phyloP scores from a whole-genome alignment of 176 grass and related monocot species.

The Aechmea fasciata region DNA sequence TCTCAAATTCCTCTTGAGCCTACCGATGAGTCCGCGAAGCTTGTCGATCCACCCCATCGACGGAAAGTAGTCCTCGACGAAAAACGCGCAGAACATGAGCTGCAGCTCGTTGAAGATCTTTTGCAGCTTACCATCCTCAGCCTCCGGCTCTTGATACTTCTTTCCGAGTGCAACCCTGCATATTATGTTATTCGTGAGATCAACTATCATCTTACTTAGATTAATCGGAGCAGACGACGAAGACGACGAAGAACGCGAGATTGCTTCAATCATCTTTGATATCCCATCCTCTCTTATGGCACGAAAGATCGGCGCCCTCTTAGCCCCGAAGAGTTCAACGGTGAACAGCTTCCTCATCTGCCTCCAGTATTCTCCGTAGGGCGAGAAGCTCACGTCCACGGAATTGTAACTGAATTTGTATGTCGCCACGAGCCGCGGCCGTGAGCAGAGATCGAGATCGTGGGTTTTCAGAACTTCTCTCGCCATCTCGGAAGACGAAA shows the following conservation, averaged over 20 bases:
- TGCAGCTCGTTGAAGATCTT: background rate
- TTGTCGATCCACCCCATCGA: background rate
- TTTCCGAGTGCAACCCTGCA: background rate
- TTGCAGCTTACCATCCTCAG: background rate
- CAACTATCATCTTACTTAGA: background rate
- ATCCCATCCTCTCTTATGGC: no score
- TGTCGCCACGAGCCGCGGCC: background rate
- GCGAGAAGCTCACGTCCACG: constrained; percentile 7
- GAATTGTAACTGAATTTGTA: background rate
- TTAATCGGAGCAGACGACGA: background rate
- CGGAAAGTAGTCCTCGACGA: background rate
- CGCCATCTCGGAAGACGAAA: constrained; percentile 23
- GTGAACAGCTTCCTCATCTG: constrained; percentile 18
- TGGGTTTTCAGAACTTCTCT: constrained; percentile 29
- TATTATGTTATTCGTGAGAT: background rate
- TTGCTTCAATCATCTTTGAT: background rate
- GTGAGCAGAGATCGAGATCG: constrained; percentile 19
- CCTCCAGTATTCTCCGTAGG: constrained; percentile 20
- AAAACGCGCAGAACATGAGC: background rate
- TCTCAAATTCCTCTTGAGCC: background rate
- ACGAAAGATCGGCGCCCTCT: background rate
- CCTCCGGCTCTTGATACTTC: background rate
- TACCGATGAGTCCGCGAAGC: background rate
- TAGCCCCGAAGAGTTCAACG: constrained; percentile 10
- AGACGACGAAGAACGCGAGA: background rate